Percentiles rank a stretch among this genome's conserved stretches.
Conservation (phyloP, 176 grass and related monocot species). For the Eragrostis nindensis region DNA sequence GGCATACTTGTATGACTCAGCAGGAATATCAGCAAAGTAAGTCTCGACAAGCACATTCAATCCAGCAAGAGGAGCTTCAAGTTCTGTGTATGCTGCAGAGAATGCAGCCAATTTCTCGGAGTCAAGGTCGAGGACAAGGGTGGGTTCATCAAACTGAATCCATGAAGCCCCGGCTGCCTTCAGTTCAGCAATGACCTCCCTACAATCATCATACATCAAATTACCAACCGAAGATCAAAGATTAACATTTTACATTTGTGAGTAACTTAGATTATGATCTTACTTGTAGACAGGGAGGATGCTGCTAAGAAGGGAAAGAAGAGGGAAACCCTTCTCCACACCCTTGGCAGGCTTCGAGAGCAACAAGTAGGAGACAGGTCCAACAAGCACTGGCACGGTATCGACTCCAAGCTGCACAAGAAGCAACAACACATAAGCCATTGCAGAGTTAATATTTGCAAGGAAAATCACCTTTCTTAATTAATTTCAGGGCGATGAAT, state of each 20-base stretch:
- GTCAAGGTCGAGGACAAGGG: conserved; percentile 83
- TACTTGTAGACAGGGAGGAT: conserved; percentile 94
- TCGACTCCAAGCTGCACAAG: conserved; percentile 77
- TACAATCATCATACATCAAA: conserved; percentile 33
- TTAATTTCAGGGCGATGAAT: conserved; percentile 7
- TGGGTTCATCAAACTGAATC: conserved; percentile 97
- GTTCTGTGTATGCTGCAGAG: conserved; percentile 72
- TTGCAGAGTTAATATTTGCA: neutral
- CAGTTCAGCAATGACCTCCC: conserved; percentile 87
- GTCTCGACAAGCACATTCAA: conserved; percentile 88
- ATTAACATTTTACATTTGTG: neutral
- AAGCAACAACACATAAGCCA: conserved; percentile 14
- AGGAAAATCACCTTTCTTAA: neutral
- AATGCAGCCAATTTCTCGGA: conserved; percentile 74
- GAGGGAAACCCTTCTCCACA: conserved; percentile 85
- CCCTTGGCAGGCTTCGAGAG: conserved; percentile 90
- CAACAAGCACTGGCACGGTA: conserved; percentile 78
- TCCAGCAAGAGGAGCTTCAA: conserved; percentile 68
- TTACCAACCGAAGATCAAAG: conserved; percentile 36
- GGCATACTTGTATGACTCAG: conserved; percentile 80
- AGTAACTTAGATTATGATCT: conserved; percentile 36
- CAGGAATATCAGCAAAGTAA: conserved; percentile 88
- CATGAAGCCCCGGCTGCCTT: conserved; percentile 89
- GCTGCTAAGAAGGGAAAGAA: conserved; percentile 81
- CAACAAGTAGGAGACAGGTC: conserved; percentile 95